A percentile compares a stretch with the other conserved stretches of the same genome.
phyloP scores from a whole-genome alignment of 805 yeast species.

The Kregervanrija pseudodelftensis region DNA sequence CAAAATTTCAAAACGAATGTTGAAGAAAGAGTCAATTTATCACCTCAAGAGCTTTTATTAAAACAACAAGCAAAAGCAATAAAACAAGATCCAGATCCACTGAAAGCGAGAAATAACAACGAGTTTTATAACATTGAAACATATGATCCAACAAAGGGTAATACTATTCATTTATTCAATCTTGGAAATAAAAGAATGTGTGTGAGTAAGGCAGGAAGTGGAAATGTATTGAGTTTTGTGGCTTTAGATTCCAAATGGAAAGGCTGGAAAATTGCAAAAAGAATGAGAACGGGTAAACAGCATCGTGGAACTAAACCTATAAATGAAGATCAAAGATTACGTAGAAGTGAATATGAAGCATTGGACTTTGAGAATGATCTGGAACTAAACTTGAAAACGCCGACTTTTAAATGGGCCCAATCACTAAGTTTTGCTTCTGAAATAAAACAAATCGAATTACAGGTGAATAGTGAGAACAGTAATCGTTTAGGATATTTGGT shows the following conservation, averaged over 20 bases:
- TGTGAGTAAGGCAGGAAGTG: slow-evolving; percentile 1
- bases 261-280: slow-evolving; percentile 2
- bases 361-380: background rate
- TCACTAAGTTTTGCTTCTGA: slow-evolving; percentile 2
- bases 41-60: no score
- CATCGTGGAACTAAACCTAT: background rate
- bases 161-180: no score
- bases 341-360: background rate
- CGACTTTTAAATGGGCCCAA: background rate
- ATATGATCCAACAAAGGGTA: no score
- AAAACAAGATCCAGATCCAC: no score
- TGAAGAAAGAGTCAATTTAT: no score
- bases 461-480: no score
- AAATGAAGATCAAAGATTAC: background rate
- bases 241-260: slow-evolving; percentile 1
- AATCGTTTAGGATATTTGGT: slow-evolving; percentile 33
- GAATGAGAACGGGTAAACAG: background rate
- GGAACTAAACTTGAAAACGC: background rate
- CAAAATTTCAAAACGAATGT: no score
- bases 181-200: no score
- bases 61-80: no score
- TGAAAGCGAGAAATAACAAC: no score
- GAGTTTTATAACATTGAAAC: no score
- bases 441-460: slow-evolving; percentile 13
- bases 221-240: background rate